Base-by-base conservation (phyloP, 2,329 filamentous ascomycete species). In the Sarocladium brachiariae region DNA sequence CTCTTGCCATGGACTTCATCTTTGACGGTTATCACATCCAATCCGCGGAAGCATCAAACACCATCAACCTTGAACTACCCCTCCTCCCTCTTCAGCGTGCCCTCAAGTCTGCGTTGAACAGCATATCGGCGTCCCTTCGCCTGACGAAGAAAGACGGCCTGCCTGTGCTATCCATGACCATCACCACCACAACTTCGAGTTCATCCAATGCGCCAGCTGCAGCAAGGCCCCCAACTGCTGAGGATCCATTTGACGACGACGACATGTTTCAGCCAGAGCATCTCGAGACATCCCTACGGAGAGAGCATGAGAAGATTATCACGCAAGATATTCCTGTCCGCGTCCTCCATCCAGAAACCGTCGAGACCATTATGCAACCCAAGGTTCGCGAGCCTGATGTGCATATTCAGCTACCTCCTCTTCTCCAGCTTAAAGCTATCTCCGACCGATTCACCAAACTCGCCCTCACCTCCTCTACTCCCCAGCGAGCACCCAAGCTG, bases 281-380 rank as follows among this genome's bases (percentile, higher is more conserved):
- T 24, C 68, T 83, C 21, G 80, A 77, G 65, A 81, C 72, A 57
- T 79, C 63, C 57, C 76, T 80, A 21, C 70, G 74, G 38, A 76
- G 86, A 51, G 88, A 92, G 61, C 84, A 89, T 58, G 91, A 96
- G 65, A 95, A 93, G 55, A 78, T 95, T 59, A 87, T 99, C 61
- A 96, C 90, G 1, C 93, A 99, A 63, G 90, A 97, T 67, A 87
- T 99, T 34, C 93, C 93, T n/a, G 86, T 97, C 38, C 85, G 91
- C 16, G 90, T 99, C 1, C 78, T 99, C 9, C 83, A 88, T 52
- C 84, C 88, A 2, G 81, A 86, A 49, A 86, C 82, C 0, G 89
- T 97, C n/a, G 87, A 93, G 61, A 87, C 84, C n/a, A 83, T 97
- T 55, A 89, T 95, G 71, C 92, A 99, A 70, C 93, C 93, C 13